Evolutionary conservation across 768 basidiomycete genomes (phyloP), one percentile per base, ranked within the genome.

Genomic region (Rhizopogon vulgaris): DNA sequence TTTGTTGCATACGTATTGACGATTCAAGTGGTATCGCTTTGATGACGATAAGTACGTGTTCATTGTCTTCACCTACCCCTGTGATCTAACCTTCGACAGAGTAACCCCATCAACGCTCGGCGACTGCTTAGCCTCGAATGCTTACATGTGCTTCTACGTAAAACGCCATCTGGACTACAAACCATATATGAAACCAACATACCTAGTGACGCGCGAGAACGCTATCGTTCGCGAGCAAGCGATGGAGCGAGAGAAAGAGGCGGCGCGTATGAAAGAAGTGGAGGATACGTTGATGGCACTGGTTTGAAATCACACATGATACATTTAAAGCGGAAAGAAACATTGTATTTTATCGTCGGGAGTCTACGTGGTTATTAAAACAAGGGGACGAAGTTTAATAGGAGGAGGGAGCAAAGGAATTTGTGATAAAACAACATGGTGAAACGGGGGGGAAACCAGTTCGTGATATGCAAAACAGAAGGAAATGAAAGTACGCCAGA

Each of bases 71-170:
- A 48, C 52, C 24, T 47, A 39, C 48, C 47, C 22, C 25, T 51
- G 37, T 34, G 40, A 48, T 50, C 51, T 51, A 42, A 51, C 14
- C 46, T 40, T 49, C 36, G 42, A 22, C 61, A 87, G 86, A 68
- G 90, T 94, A 9, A 83, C 83, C 0, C 78, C 76, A 18, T 81
- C 91, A 10, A 85, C 74, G 24, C 74, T 94, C 18, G 74, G 78
- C 7, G 77, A 78, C 1, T 87, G 86, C 50, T 74, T 94, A 38
- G 71, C 67, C 45, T 90, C 91, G 17, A 77, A 82, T 45, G 86
- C 90, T 5, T 95, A 95, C 67, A 94, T 95, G 93, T 90, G 91
- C 56, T 94, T 94, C 71, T 96, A 95, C 64, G 90, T 92, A 55
- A 94, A 94, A 67, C 82, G 89, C 10, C 82, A 90, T 55, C 73